These are phyloP conservation scores for Xylaria cubensis DNA, from an alignment of 495 filamentous ascomycete genomes.

Conservation along the genomic window DNA sequence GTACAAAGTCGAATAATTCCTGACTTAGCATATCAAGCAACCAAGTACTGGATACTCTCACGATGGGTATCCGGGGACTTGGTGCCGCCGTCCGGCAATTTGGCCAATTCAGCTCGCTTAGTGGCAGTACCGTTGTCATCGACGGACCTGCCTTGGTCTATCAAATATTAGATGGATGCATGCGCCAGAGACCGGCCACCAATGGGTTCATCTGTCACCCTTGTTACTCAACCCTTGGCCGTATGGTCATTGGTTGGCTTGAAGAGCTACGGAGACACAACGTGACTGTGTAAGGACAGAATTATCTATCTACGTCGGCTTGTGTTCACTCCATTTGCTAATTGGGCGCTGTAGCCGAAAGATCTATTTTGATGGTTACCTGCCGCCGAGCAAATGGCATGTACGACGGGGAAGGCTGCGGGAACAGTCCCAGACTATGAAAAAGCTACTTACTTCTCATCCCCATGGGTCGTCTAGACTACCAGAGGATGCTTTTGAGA, in stretches of 20 bases:
- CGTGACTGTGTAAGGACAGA: conserved; percentile 62
- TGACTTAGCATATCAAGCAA: background rate
- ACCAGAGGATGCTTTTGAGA: conserved; percentile 27
- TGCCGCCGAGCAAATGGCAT: conserved; percentile 65
- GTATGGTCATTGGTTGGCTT: conserved; percentile 67
- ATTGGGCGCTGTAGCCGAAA: conserved; percentile 48
- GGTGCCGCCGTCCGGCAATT: conserved; percentile 64
- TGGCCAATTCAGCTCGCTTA: conserved; percentile 56
- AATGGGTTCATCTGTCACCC: conserved; percentile 59
- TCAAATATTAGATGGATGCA: conserved; percentile 65
- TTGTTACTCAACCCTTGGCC: conserved; percentile 65
- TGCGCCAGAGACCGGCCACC: conserved; percentile 44
- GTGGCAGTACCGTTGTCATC: conserved; percentile 60
- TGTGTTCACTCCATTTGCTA: background rate
- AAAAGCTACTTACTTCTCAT: conserved; percentile 47
- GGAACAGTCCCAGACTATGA: conserved; percentile 46
- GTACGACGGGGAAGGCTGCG: conserved; percentile 61
- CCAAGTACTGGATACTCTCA: background rate
- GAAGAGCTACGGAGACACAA: conserved; percentile 56
- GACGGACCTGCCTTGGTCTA: conserved; percentile 81
- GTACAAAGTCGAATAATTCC: background rate
- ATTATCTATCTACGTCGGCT: too few relatives aligned
- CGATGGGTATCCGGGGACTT: conserved; percentile 77
- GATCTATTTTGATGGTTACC: conserved; percentile 81
- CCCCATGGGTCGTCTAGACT: conserved; percentile 29